These are phyloP conservation scores for Sherardia arvensis DNA, from an alignment of 257 asterid species.

Conservation along the genomic window DNA sequence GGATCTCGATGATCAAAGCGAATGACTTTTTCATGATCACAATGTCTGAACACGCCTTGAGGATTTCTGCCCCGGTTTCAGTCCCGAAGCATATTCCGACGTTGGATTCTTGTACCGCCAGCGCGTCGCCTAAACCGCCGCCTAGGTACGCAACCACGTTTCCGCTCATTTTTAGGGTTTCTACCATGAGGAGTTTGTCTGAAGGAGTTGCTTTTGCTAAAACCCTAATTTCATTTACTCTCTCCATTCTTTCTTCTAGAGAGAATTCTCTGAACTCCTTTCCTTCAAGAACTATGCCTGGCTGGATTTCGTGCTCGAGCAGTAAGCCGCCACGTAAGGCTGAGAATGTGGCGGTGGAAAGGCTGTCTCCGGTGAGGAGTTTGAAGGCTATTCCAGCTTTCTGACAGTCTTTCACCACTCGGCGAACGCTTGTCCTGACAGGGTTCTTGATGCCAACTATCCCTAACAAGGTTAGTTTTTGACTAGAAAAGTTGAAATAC, in stretches of 20 bases:
- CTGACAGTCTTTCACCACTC: slow-evolving; percentile 9
- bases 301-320: background rate
- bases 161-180: slow-evolving; percentile 8
- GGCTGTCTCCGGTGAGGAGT: slow-evolving; percentile 19
- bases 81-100: slow-evolving; percentile 17
- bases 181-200: slow-evolving; percentile 20
- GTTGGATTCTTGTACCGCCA: slow-evolving; percentile 17
- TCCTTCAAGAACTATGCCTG: slow-evolving; percentile 8
- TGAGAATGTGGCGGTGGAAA: slow-evolving; percentile 10
- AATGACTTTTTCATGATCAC: slow-evolving; percentile 4
- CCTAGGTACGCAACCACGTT: slow-evolving; percentile 21
- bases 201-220: slow-evolving; percentile 19
- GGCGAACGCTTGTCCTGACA: background rate
- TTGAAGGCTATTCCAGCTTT: slow-evolving; percentile 17
- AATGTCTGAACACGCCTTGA: slow-evolving; percentile 11
- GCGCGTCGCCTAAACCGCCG: slow-evolving; percentile 15
- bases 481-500: slow-evolving; percentile 9
- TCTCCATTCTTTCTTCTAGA: slow-evolving; percentile 14
- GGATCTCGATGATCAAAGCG: slow-evolving; percentile 1
- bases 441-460: slow-evolving; percentile 12
- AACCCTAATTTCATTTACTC: slow-evolving; percentile 11
- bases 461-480: slow-evolving; percentile 17
- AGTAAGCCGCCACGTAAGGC: slow-evolving; percentile 12
- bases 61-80: slow-evolving; percentile 10
- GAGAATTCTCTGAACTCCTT: slow-evolving; percentile 10